Base-by-base conservation (phyloP, 352 stramenopile genomes). In the Globisporangium ultimum region DNA sequence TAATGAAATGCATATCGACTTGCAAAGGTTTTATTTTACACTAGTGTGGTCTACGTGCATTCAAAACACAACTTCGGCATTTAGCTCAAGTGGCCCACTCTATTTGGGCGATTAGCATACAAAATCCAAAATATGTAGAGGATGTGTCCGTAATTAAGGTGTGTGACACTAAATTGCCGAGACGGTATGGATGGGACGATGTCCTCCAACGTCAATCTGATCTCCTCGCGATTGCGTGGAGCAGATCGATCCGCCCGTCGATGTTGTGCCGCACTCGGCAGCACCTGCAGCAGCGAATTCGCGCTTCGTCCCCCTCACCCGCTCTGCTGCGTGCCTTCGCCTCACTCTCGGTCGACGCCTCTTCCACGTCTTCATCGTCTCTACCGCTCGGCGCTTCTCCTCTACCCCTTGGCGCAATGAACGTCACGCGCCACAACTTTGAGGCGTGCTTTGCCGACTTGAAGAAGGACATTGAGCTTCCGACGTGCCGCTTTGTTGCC, bases 391-490 rank as follows among this genome's bases (percentile, higher is more conserved):
- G 50, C 32, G 11, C 58, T 54, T 60, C 34, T 18, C 42, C 32
- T 58, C 51, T 6, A 13, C 54, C 55, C 41, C 56, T 55, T 11
- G 63, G 56, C 52, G 56, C 72, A 20, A 93, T 94, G 84, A 88
- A 94, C 68, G 84, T 94, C 46, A 90, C 82, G 42, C 77, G 80
- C 58, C 80, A 88, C 68, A 92, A 92, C 63, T 94, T 94, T 58
- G 64, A 75, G 46, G 61, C 69, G n/a, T 70, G 70, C 55, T 72
- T 91, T 9, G 65, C 53, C 24, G 75, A 89, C 36, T 53, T 91
- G 32, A 71, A 86, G 60, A 75, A 76, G 36, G 79, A 89, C 58
- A 71, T 93, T 21, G 60, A 74, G 55, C 62, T 75, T 3, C 72
- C 70, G 6, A 76, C 74, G 12, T 95, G 85, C 63, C 71, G 79